Evolutionary conservation across 140 eudicot species (phyloP).

Genomic region (Erigeron philadelphicus): DNA sequence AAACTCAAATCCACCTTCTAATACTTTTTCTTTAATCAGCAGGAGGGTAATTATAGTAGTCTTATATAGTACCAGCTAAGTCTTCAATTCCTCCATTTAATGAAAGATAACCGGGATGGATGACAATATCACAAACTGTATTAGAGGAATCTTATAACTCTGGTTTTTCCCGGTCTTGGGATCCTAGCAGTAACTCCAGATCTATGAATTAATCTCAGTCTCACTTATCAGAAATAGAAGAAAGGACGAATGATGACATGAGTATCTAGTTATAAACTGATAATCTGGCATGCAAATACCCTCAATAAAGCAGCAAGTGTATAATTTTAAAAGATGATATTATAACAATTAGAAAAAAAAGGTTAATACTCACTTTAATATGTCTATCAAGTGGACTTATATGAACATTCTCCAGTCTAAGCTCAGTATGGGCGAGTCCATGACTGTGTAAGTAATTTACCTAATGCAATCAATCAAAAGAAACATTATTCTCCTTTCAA

Average conservation of each 20-base stretch:
- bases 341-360: slow-evolving; percentile 5
- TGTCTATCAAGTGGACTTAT: slow-evolving; percentile 90
- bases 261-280: background rate
- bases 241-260: background rate
- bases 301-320: background rate
- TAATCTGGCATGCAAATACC: slow-evolving; percentile 13
- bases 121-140: background rate
- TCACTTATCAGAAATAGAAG: background rate
- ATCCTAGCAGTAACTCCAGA: too few relatives aligned
- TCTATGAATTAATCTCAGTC: too few relatives aligned
- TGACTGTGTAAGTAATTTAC: slow-evolving; percentile 97
- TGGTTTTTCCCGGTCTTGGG: too few relatives aligned
- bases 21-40: background rate
- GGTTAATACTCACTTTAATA: slow-evolving; percentile 66
- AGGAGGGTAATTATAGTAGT: background rate
- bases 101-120: background rate
- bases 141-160: too few relatives aligned
- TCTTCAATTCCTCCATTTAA: background rate
- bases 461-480: slow-evolving; percentile 35
- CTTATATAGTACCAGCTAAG: background rate
- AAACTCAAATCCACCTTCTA: background rate
- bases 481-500: slow-evolving; percentile 16
- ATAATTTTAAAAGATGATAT: background rate
- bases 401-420: slow-evolving; percentile 91
- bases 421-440: slow-evolving; percentile 99